Evolutionary conservation across 306 rosid genomes (phyloP), one percentile per base, ranked within the genome.

Genomic region (Styphnolobium japonicum): DNA sequence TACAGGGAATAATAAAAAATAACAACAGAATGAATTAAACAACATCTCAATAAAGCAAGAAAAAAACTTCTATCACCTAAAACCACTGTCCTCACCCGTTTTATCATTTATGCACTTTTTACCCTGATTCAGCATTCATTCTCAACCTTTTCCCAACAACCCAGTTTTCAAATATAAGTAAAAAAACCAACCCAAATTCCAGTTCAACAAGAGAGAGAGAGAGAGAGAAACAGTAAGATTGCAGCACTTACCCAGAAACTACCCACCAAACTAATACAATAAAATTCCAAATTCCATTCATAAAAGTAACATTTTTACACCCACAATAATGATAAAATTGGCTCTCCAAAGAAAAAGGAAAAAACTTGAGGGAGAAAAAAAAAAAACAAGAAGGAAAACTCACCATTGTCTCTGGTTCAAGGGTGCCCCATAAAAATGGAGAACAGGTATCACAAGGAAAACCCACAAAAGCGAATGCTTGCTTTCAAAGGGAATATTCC

Each of bases 401-500:
- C 4, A 80, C 83, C 83, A 71, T 80, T 67, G 22, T 37, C 16
- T 8, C 31, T 11, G 5, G 8, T 18, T 64, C 68, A 62, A n/a
- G 23, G 45, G 27, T 62, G 23, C 45, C 68, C 6, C 25, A 33
- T 15, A 12, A 27, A 27, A 27, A 27, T 27, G 31, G 3, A 27
- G 31, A 27, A 27, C 31, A 27, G 31, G 31, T 27, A 27, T 27
- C 2, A 3, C 31, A 27, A 27, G 1, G 31, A 27, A 27, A 1
- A 3, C 31, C 31, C 2, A 3, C 31, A 27, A 27, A 27, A 3
- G 31, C 1, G 3, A 1, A 3, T 1, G 31, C 3, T 27, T 1
- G 31, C 31, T 27, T 27, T 27, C 31, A 27, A 27, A 27, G 31
- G 31, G 31, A 27, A 27, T 1, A 27, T 27, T 27, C 31, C 3